These are phyloP conservation scores for Penicillium odoratum DNA, from an alignment of 495 filamentous ascomycete species.

Conservation along the genomic window DNA sequence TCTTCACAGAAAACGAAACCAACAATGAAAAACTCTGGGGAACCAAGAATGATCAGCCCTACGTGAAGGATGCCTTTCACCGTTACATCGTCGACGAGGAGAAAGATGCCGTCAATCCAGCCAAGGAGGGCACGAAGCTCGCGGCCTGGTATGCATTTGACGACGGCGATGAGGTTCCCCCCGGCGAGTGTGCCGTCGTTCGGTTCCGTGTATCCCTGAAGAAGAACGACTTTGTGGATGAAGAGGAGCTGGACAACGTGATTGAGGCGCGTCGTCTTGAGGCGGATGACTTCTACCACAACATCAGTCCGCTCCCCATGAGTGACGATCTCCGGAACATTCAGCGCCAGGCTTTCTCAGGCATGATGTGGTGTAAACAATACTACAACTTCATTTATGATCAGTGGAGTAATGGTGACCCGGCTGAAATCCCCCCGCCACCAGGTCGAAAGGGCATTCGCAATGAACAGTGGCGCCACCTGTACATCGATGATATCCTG, in stretches of 20 bases:
- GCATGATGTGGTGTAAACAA: constrained; percentile 98
- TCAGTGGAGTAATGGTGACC: constrained; percentile 87
- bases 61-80: constrained; percentile 96
- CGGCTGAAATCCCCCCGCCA: constrained; percentile 77
- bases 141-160: constrained; percentile 92
- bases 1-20: constrained; percentile 96
- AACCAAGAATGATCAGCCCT: constrained; percentile 73
- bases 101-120: constrained; percentile 78
- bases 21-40: constrained; percentile 77
- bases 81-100: constrained; percentile 80
- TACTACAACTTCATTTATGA: constrained; percentile 97
- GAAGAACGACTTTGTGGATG: constrained; percentile 75
- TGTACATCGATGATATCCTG: constrained; percentile 89
- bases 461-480: constrained; percentile 88
- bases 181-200: constrained; percentile 92
- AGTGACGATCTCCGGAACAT: constrained; percentile 92
- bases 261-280: constrained; percentile 83
- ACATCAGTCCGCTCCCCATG: constrained; percentile 92
- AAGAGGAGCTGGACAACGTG: constrained; percentile 88
- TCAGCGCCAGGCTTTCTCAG: constrained; percentile 88
- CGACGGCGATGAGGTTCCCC: constrained; percentile 78
- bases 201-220: constrained; percentile 83
- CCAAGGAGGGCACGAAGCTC: constrained; percentile 78
- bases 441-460: constrained; percentile 75
- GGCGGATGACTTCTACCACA: constrained; percentile 93